phyloP scores from a whole-genome alignment of 164 flowering plant species.

The Litsea cubeba region DNA sequence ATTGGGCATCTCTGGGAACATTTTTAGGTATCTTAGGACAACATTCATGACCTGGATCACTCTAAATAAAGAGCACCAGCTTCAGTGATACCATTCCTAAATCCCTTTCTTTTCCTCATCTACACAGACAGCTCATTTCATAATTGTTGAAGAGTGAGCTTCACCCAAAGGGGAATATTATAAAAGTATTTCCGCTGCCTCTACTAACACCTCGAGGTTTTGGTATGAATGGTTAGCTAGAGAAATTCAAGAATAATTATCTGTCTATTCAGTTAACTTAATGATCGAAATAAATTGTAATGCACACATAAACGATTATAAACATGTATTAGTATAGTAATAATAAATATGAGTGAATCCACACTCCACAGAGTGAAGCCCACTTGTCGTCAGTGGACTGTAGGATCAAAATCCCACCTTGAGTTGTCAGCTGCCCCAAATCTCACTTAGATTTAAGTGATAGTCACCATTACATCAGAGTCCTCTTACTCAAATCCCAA shows the following conservation, averaged over 20 bases:
- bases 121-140: not conserved
- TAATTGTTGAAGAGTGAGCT: no score
- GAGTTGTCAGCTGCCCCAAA: not conserved
- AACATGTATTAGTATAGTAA: not conserved
- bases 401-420: not conserved
- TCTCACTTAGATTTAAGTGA: not conserved
- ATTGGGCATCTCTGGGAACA: not conserved
- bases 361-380: not conserved
- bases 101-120: not conserved
- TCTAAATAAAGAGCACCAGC: not conserved
- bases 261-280: not conserved
- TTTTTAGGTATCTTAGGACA: not conserved
- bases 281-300: not conserved
- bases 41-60: not conserved
- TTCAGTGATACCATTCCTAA: not conserved
- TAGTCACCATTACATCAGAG: not conserved
- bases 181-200: no score
- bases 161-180: no score
- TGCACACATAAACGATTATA: not conserved
- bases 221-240: no score
- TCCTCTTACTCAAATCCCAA: no score
- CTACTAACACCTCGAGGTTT: no score
- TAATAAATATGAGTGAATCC: not conserved
- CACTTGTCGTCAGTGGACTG: not conserved
- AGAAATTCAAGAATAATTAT: no score